phyloP scores from a whole-genome alignment of 345 rosid species.

The Boechera divaricarpa region DNA sequence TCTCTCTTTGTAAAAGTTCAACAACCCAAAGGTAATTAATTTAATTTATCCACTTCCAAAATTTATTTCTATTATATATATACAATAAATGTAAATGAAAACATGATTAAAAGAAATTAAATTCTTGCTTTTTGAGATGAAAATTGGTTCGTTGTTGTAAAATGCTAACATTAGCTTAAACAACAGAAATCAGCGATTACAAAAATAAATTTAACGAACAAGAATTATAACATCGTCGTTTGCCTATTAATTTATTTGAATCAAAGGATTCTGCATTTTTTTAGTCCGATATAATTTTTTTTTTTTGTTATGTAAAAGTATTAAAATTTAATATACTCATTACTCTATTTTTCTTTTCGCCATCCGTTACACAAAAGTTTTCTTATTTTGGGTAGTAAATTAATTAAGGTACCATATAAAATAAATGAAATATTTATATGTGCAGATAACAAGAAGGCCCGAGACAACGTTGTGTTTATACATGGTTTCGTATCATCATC shows the following conservation, averaged over 20 bases:
- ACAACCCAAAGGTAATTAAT: slow-evolving; percentile 57
- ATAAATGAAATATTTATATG: not conserved
- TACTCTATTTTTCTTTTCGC: not conserved
- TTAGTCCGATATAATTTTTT: not conserved
- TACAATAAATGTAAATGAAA: not conserved
- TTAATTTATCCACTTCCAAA: not conserved
- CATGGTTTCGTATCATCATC: slow-evolving; percentile 98
- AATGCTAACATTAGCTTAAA: too few species aligned
- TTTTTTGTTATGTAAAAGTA: not conserved
- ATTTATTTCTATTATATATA: not conserved
- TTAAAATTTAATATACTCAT: not conserved
- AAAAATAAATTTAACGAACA: too few species aligned
- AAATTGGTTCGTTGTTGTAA: too few species aligned
- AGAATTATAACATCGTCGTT: too few species aligned
- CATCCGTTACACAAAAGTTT: not conserved
- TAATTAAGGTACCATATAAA: not conserved
- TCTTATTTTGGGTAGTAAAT: not conserved
- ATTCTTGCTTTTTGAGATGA: too few species aligned
- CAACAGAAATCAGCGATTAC: too few species aligned
- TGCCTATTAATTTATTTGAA: not conserved
- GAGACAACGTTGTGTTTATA: slow-evolving; percentile 81
- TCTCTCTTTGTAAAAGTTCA: slow-evolving; percentile 76
- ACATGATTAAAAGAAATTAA: not conserved
- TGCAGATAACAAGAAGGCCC: slow-evolving; percentile 52
- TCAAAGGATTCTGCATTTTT: not conserved